These are phyloP conservation scores for Cercospora zeina DNA, from an alignment of 2,329 filamentous ascomycete genomes.

Conservation along the genomic window DNA sequence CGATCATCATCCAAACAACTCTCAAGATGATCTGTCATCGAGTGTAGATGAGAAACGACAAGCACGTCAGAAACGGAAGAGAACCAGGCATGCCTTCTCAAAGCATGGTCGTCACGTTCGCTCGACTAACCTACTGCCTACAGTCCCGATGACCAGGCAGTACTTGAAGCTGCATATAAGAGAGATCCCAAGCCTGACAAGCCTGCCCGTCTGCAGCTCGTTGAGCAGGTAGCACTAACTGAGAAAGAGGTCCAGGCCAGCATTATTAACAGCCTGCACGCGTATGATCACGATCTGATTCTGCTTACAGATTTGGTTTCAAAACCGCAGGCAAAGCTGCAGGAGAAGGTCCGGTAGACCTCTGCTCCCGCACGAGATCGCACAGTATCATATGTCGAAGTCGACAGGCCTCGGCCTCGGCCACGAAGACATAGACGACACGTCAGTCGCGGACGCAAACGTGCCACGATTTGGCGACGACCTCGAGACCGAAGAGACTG, in stretches of 20 bases:
- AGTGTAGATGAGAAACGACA: slow-evolving; percentile 61
- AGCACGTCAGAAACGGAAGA: slow-evolving; percentile 60
- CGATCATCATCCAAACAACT: slow-evolving; percentile 1
- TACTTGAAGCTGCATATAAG: slow-evolving; percentile 82
- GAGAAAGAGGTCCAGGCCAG: slow-evolving; percentile 96
- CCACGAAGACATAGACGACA: neutral
- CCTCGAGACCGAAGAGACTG: neutral
- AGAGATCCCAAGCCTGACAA: slow-evolving; percentile 91
- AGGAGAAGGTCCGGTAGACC: slow-evolving; percentile 78
- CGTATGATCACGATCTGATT: slow-evolving; percentile 12
- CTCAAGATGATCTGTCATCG: slow-evolving; percentile 37
- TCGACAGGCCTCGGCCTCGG: slow-evolving; percentile 13
- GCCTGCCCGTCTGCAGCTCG: slow-evolving; percentile 77
- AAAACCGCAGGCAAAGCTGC: slow-evolving; percentile 91
- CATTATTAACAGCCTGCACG: neutral
- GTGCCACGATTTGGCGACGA: neutral
- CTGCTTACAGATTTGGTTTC: slow-evolving; percentile 82
- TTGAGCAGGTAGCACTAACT: slow-evolving; percentile 79
- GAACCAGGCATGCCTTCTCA: slow-evolving; percentile 56
- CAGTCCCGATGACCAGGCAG: slow-evolving; percentile 83
- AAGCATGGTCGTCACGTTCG: neutral
- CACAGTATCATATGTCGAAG: slow-evolving; percentile 40
- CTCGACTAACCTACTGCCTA: neutral
- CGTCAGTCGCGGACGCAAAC: neutral
- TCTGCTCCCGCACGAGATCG: slow-evolving; percentile 74